Percentiles rank a stretch among this genome's conserved stretches.
Conservation (phyloP, 1,284 basidiomycete genomes). For the Marasmius sp. region DNA sequence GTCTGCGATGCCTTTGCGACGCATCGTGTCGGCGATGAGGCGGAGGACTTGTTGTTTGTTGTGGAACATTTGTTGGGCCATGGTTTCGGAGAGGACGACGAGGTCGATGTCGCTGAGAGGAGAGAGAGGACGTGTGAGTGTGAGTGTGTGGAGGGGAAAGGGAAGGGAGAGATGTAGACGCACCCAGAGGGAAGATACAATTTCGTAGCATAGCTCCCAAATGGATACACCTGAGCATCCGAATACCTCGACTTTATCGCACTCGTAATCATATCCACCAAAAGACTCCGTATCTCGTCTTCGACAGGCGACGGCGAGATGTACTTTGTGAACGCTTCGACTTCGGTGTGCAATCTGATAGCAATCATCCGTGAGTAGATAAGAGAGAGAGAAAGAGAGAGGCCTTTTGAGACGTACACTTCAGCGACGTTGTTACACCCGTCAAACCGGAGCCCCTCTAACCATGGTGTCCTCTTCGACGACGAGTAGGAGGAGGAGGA, state of each 20-base stretch:
- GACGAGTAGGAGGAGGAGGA: constrained; percentile 48
- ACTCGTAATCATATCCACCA: constrained; percentile 73
- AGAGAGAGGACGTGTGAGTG: constrained; percentile 6
- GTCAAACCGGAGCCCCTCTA: constrained; percentile 30
- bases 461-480: constrained; percentile 79
- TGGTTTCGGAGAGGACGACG: constrained; percentile 65
- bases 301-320: constrained; percentile 87
- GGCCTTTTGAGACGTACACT: too few species aligned
- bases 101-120: constrained; percentile 72
- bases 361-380: too few species aligned
- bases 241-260: constrained; percentile 69
- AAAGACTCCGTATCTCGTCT: constrained; percentile 79
- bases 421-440: constrained; percentile 17
- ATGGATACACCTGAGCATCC: constrained; percentile 83
- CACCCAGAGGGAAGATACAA: constrained; percentile 93
- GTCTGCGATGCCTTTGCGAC: constrained; percentile 54
- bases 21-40: constrained; percentile 64
- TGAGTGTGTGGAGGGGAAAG: constrained; percentile 2
- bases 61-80: constrained; percentile 47
- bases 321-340: constrained; percentile 83
- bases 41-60: constrained; percentile 60
- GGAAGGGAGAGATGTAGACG: constrained; percentile 31
- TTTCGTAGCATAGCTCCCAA: constrained; percentile 94
- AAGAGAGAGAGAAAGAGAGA: too few species aligned
- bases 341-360: constrained; percentile 84